phyloP scores from a whole-genome alignment of 2,329 filamentous ascomycete genomes.

The Samsoniella hepiali region DNA sequence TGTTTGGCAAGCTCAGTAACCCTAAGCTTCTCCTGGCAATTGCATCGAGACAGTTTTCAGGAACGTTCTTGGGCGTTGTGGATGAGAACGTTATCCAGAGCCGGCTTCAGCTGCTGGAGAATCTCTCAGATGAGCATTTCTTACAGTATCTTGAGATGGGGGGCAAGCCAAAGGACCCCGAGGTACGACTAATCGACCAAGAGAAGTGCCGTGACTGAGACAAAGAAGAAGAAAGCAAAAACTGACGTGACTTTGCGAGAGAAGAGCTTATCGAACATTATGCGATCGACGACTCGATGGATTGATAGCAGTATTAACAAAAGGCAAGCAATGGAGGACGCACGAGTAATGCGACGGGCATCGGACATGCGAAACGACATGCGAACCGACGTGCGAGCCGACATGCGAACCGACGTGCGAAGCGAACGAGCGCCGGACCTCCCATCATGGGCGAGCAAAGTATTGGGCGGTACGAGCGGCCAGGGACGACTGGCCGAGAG shows the following conservation, averaged over 20 bases:
- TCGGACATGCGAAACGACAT: conserved; percentile 27
- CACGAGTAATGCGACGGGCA: conserved; percentile 33
- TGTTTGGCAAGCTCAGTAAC: conserved; percentile 27
- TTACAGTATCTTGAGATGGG: conserved; percentile 23
- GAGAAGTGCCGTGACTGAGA: not conserved
- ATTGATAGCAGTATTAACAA: conserved; percentile 12
- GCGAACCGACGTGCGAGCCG: not conserved
- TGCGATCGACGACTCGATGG: conserved; percentile 23
- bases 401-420: not conserved
- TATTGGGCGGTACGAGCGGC: conserved; percentile 21
- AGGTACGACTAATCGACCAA: conserved; percentile 29
- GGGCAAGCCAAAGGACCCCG: conserved; percentile 27
- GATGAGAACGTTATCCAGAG: conserved; percentile 27
- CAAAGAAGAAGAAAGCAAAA: conserved; percentile 1
- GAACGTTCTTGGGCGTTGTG: conserved; percentile 30
- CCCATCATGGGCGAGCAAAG: conserved; percentile 33
- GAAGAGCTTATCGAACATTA: conserved; percentile 34
- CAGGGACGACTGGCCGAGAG: conserved; percentile 12
- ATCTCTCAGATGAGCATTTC: conserved; percentile 28
- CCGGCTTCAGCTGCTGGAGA: conserved; percentile 27
- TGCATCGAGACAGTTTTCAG: conserved; percentile 26
- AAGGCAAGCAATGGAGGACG: conserved; percentile 28
- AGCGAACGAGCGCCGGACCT: conserved; percentile 23
- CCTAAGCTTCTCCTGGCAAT: conserved; percentile 33
- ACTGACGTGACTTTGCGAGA: conserved; percentile 17